Conservation (phyloP, 2,329 filamentous ascomycete species). For the Fusarium concolor region DNA sequence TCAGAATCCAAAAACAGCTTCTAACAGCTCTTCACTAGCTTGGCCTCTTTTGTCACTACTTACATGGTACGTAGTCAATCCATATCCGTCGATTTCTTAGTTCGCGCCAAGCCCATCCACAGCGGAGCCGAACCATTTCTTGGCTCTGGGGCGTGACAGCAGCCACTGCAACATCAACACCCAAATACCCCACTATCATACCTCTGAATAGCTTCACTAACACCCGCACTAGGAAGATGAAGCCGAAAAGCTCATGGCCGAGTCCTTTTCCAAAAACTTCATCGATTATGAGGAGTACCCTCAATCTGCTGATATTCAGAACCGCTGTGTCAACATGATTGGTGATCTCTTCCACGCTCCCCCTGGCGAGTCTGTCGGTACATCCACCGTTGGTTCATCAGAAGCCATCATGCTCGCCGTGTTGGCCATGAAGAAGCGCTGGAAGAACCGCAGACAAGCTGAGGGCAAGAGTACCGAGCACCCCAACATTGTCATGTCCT, state of each 20-base stretch:
- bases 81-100: slow-evolving; percentile 8
- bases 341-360: slow-evolving; percentile 89
- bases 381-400: slow-evolving; percentile 88
- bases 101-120: slow-evolving; percentile 23
- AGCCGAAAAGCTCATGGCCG: slow-evolving; percentile 94
- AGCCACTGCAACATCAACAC: background rate
- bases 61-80: slow-evolving; percentile 77
- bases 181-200: slow-evolving; percentile 13
- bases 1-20: background rate
- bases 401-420: slow-evolving; percentile 88
- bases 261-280: slow-evolving; percentile 95
- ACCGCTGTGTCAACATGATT: slow-evolving; percentile 92
- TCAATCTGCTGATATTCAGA: slow-evolving; percentile 86
- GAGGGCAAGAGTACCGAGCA: slow-evolving; percentile 82
- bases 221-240: slow-evolving; percentile 78
- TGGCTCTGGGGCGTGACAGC: slow-evolving; percentile 27
- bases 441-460: slow-evolving; percentile 87
- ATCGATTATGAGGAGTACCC: slow-evolving; percentile 91
- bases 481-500: slow-evolving; percentile 96
- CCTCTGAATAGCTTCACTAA: slow-evolving; percentile 36
- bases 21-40: slow-evolving; percentile 58
- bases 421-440: slow-evolving; percentile 94
- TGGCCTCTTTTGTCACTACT: slow-evolving; percentile 94
- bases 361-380: slow-evolving; percentile 78
- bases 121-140: slow-evolving; percentile 25